Percentiles rank a stretch among this genome's conserved stretches.
Evolutionary conservation across 164 flowering plant species (phyloP).

Genomic region (Tinospora cordifolia): DNA sequence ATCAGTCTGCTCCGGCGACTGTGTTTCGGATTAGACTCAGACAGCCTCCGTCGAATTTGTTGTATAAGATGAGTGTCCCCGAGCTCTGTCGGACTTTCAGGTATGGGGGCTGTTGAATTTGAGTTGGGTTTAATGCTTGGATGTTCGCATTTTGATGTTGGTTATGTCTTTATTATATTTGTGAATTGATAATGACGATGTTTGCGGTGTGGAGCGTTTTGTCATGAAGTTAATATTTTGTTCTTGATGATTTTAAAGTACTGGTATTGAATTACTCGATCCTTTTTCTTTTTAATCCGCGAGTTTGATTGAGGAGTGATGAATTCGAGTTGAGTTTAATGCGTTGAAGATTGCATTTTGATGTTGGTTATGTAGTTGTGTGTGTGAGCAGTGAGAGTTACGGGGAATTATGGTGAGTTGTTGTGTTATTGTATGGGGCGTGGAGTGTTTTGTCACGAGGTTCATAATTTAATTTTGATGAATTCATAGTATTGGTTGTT

Average conservation of each 20-base stretch:
- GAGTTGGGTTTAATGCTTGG: background rate
- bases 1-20: conserved; percentile 47
- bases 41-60: conserved; percentile 79
- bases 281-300: too few relatives aligned
- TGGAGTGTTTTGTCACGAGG: background rate
- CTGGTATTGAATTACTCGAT: background rate
- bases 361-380: background rate
- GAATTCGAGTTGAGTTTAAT: background rate
- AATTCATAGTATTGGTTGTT: background rate
- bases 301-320: background rate
- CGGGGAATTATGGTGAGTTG: too few relatives aligned
- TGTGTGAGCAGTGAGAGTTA: background rate
- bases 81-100: conserved; percentile 95
- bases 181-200: background rate
- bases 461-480: background rate
- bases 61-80: conserved; percentile 93
- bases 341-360: background rate
- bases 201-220: too few relatives aligned
- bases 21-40: conserved; percentile 77
- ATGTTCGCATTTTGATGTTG: background rate
- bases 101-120: conserved; percentile 21
- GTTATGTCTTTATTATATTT: background rate
- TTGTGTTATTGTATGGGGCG: background rate
- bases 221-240: background rate
- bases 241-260: background rate